Base-by-base conservation (phyloP, 1,284 basidiomycete genomes). In the Anthracocystis setariae region DNA sequence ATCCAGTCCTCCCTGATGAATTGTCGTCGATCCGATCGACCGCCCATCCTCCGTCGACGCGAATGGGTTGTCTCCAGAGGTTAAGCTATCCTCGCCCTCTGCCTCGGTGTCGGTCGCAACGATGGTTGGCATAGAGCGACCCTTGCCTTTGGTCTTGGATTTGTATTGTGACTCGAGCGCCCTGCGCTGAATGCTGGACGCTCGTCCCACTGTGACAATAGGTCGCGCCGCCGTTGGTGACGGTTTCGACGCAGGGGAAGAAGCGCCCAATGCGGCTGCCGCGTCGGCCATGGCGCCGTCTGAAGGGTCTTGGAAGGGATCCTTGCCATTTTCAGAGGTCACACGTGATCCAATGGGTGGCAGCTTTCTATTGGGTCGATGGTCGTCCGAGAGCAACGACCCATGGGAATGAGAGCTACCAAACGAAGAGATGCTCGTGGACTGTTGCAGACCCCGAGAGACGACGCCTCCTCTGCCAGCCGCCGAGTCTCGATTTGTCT, bases 171-270 rank as follows among this genome's bases (percentile, higher is more conserved):
- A 33, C n/a, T 74, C 72, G 29, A 72, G 21, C 3, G 69, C 59
- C 37, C 52, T 42, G 0, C 64, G 46, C 29, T 72, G 69, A n/a
- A 72, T 63, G 46, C 69, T 72, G 15, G 71, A 71, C 7, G 71
- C 73, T n/a, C 73, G 57, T 5, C 73, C 73, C 2, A 76, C 73
- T 1, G 70, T 73, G 25, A 76, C 73, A n/a, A 76, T 76, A 8
- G 73, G 73, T 3, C 73, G 52, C 3, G 51, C 18, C 0, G 73
- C 64, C 25, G 73, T 72, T 15, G 73, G 73, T 15, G 48, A 65
- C 2, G 65, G 69, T 44, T 66, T 68, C 1, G 56, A 46, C 8
- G 68, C 72, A 2, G 49, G 23, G 13, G 65, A 49, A 20, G 56
- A 60, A 12, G 8, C 42, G 12, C 54, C 39, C 12, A 40, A 12